A percentile compares a stretch with the other conserved stretches of the same genome.
These are phyloP conservation scores for Neotropicomus parvogracilis DNA, from an alignment of 1,284 basidiomycete genomes.

Conservation along the genomic window DNA sequence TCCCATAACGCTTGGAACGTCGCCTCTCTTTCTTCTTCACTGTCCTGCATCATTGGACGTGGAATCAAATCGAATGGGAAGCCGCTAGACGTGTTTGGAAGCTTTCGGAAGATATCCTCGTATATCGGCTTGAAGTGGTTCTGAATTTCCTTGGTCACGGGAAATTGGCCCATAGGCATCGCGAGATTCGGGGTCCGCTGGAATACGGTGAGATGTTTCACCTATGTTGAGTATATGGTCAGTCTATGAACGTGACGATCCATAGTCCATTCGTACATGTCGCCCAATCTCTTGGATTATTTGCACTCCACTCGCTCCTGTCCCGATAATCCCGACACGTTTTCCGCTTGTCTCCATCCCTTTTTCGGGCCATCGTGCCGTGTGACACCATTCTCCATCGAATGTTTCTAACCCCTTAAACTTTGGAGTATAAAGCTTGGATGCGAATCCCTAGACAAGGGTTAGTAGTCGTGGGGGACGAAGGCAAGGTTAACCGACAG, in stretches of 20 bases:
- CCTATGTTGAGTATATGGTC: not conserved
- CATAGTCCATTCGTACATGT: conserved; percentile 5
- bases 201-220: too few relatives aligned
- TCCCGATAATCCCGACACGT: not conserved
- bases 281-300: conserved; percentile 14
- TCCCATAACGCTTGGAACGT: conserved; percentile 12
- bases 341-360: not conserved
- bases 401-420: not conserved
- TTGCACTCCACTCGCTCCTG: too few relatives aligned
- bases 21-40: conserved; percentile 11
- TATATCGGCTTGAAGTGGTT: conserved; percentile 13
- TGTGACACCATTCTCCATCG: not conserved
- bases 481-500: too few relatives aligned
- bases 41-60: conserved; percentile 14
- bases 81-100: conserved; percentile 1
- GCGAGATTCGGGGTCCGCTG: too few relatives aligned
- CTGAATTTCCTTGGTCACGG: conserved; percentile 11
- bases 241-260: not conserved
- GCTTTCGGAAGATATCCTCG: conserved; percentile 6
- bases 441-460: not conserved
- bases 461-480: too few relatives aligned
- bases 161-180: conserved; percentile 12
- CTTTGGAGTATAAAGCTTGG: not conserved
- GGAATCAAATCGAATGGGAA: not conserved
- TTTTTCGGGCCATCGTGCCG: not conserved